Percentiles rank a stretch among this genome's conserved stretches.
Conservation (phyloP, 225 moss, liverwort and hornwort species). For the Thuidium tamariscinum region DNA sequence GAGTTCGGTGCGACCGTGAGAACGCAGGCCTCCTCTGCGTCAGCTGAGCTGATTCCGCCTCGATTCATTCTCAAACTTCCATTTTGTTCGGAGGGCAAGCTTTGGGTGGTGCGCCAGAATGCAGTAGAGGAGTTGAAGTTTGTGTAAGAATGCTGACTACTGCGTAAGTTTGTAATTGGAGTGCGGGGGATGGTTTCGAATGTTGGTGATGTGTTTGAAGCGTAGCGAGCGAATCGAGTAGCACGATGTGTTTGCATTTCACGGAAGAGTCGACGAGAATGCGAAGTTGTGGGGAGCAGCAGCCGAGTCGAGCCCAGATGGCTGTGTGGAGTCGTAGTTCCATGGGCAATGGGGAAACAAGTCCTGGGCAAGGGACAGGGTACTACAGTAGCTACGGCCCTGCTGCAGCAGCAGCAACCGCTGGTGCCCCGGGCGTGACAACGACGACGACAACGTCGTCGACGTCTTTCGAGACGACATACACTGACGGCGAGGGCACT, state of each 20-base stretch:
- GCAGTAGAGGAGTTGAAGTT: neutral
- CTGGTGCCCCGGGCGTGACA: neutral
- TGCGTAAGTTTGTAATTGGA: neutral
- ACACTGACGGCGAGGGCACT: slow-evolving; percentile 32
- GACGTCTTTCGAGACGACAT: slow-evolving; percentile 11
- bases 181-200: neutral
- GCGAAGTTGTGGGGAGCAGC: neutral
- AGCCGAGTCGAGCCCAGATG: neutral
- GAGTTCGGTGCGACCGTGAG: neutral
- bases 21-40: neutral
- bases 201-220: neutral
- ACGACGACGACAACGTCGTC: slow-evolving; percentile 1
- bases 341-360: neutral
- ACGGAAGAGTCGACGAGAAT: slow-evolving; percentile 26
- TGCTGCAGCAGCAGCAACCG: neutral
- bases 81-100: neutral
- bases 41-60: neutral
- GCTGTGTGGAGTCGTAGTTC: slow-evolving; percentile 1
- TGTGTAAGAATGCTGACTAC: neutral
- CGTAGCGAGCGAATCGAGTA: neutral
- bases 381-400: neutral
- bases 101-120: neutral
- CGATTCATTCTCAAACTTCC: neutral
- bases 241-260: slow-evolving; percentile 35
- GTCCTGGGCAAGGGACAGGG: neutral